These are phyloP conservation scores for Hypoxylon fuscum DNA, from an alignment of 495 filamentous ascomycete species.

Conservation along the genomic window DNA sequence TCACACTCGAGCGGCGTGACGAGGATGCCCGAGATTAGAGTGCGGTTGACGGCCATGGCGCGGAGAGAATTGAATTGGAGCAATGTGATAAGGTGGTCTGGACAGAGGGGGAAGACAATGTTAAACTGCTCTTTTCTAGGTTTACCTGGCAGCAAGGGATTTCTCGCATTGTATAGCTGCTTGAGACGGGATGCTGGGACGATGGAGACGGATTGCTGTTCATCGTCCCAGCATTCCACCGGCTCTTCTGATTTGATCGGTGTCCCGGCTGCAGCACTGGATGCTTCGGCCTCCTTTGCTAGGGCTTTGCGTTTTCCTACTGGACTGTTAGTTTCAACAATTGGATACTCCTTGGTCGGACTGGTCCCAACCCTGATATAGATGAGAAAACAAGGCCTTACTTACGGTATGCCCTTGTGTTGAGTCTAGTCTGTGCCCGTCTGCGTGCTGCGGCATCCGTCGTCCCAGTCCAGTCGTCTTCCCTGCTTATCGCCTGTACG, in stretches of 20 bases:
- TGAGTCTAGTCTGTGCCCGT: constrained; percentile 53
- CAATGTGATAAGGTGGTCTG: constrained; percentile 55
- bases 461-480: constrained; percentile 57
- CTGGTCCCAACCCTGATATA: constrained; percentile 25
- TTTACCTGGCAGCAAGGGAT: constrained; percentile 41
- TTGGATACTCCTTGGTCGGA: constrained; percentile 23
- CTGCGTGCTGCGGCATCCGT: constrained; percentile 48
- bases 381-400: constrained; percentile 43
- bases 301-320: constrained; percentile 52
- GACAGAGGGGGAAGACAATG: constrained; percentile 51
- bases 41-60: constrained; percentile 49
- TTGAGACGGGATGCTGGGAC: constrained; percentile 50
- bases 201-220: constrained; percentile 46
- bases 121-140: constrained; percentile 39
- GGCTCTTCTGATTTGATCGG: constrained; percentile 45
- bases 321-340: constrained; percentile 39
- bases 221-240: constrained; percentile 52
- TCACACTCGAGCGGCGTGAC: constrained; percentile 40
- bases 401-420: constrained; percentile 54
- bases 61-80: constrained; percentile 57
- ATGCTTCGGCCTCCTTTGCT: constrained; percentile 44
- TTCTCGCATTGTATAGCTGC: constrained; percentile 50
- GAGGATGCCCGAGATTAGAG: constrained; percentile 48
- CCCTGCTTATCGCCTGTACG: constrained; percentile 45
- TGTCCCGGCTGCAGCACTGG: constrained; percentile 32